These are phyloP conservation scores for Coleophoma crateriformis DNA, from an alignment of 2,329 filamentous ascomycete genomes.

Conservation along the genomic window DNA sequence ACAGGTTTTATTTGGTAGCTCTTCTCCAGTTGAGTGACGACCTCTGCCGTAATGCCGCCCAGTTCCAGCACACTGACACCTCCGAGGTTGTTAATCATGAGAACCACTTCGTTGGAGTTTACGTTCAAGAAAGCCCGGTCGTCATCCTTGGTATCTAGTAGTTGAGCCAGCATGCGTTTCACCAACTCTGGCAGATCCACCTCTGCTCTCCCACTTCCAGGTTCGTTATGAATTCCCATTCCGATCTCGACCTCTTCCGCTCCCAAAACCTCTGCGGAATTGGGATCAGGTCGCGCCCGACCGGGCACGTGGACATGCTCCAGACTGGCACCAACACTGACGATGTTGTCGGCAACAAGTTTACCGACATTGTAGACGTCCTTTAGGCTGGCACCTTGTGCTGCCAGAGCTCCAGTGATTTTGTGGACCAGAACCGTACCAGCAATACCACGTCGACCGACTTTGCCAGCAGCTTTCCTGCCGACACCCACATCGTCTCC, in stretches of 20 bases:
- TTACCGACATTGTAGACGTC: constrained; percentile 70
- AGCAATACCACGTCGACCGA: constrained; percentile 84
- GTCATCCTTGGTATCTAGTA: constrained; percentile 55
- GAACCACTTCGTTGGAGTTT: constrained; percentile 53
- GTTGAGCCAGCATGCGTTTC: constrained; percentile 58
- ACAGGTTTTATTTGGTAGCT: constrained; percentile 55
- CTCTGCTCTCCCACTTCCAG: constrained; percentile 45
- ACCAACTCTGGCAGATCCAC: constrained; percentile 43
- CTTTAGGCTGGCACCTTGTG: constrained; percentile 58
- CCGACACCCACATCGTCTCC: constrained; percentile 91
- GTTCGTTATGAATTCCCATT: constrained; percentile 69
- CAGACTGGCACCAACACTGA: constrained; percentile 80
- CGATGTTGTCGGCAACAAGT: constrained; percentile 67
- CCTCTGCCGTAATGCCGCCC: constrained; percentile 62
- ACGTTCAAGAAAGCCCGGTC: constrained; percentile 59
- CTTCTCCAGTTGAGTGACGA: constrained; percentile 52
- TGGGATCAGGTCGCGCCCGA: constrained; percentile 47
- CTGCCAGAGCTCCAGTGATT: constrained; percentile 78
- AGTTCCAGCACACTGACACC: constrained; percentile 63
- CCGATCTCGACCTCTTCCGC: constrained; percentile 57
- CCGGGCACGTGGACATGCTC: constrained; percentile 94
- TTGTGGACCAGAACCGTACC: constrained; percentile 91
- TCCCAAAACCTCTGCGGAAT: constrained; percentile 50
- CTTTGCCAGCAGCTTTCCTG: constrained; percentile 76
- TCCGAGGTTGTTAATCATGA: constrained; percentile 66